Base-by-base conservation (phyloP, 2,329 filamentous ascomycete genomes). In the Teratosphaeria destructans region DNA sequence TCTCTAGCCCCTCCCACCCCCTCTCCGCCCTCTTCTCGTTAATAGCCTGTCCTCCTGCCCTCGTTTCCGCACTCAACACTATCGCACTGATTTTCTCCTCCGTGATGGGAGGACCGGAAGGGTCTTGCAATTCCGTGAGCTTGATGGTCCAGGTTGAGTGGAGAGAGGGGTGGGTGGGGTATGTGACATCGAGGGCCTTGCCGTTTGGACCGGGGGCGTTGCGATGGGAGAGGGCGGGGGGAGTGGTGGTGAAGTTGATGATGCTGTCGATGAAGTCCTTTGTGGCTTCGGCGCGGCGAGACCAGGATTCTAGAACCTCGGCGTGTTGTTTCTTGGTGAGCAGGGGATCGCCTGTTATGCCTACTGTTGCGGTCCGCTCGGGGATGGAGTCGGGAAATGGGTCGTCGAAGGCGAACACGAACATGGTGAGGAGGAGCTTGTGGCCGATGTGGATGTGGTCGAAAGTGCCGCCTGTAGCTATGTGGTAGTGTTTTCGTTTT, bases 361-460 rank as follows among this genome's bases (percentile, higher is more conserved):
- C 94, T 52, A 96, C 81, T 19, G 91, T 87, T 62, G 95, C 81
- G 11, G 80, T 80, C 62, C 83, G 82, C 26, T 72, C 66, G 8
- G 55, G 53, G 8, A 49, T 49, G 5, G 32, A 39, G 29, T 34
- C n/a, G 10, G 53, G 27, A 7, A 14, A 29, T 5, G 53, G 53
- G 35, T 74, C 68, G 60, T 83, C 82, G 59, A 88, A 79, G 16
- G 90, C 81, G 59, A 96, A 82, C 0, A 86, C 83, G 0, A 88
- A 89, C 62, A 92, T 92, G n/a, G 92, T 91, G 23, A 99, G 82
- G 23, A 99, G 82, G n/a, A 97, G 80, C 75, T 97, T 99, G 77
- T 99, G 94, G 5, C 94, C 94, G 3, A 89, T 86, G 71, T 99
- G 94, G 26, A 99, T 82, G 74, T 97, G 91, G 73, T 99, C 94